Evolutionary conservation across 495 filamentous ascomycete genomes (phyloP).

Genomic region (Collariella sp.): DNA sequence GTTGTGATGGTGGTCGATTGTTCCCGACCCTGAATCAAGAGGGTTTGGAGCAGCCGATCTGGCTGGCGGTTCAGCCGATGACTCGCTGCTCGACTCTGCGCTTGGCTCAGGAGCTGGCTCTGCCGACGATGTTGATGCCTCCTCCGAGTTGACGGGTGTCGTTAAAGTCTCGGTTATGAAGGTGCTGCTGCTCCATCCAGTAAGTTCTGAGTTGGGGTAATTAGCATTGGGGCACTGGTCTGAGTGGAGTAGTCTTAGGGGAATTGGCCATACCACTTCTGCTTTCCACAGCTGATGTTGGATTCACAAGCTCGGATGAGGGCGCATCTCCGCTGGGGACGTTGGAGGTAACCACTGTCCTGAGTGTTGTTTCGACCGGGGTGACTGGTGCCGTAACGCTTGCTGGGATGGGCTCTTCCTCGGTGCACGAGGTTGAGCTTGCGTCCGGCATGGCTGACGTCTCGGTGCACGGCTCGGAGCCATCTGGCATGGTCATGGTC

Average conservation of each 20-base stretch:
- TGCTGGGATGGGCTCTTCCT: background rate
- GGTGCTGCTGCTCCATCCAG: background rate
- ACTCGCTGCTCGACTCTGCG: background rate
- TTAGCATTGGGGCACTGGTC: background rate
- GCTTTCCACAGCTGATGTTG: background rate
- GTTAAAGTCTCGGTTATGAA: background rate
- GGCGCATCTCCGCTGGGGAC: background rate
- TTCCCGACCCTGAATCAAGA: conserved; percentile 16
- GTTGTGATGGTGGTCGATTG: conserved; percentile 24
- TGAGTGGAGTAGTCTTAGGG: background rate
- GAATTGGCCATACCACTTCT: background rate
- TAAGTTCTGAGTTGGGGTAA: background rate
- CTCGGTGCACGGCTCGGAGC: background rate
- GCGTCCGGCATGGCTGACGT: background rate
- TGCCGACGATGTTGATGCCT: background rate
- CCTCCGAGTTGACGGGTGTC: background rate
- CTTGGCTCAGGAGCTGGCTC: background rate
- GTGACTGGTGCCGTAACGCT: background rate
- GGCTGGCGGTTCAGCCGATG: background rate
- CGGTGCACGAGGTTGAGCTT: background rate
- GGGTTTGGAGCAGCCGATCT: conserved; percentile 6
- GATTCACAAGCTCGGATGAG: background rate
- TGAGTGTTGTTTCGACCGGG: too few relatives aligned
- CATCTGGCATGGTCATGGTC: conserved; percentile 7
- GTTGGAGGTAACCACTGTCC: background rate